These are phyloP conservation scores for Albugo laibachii DNA, from an alignment of 352 stramenopile species.

Conservation along the genomic window DNA sequence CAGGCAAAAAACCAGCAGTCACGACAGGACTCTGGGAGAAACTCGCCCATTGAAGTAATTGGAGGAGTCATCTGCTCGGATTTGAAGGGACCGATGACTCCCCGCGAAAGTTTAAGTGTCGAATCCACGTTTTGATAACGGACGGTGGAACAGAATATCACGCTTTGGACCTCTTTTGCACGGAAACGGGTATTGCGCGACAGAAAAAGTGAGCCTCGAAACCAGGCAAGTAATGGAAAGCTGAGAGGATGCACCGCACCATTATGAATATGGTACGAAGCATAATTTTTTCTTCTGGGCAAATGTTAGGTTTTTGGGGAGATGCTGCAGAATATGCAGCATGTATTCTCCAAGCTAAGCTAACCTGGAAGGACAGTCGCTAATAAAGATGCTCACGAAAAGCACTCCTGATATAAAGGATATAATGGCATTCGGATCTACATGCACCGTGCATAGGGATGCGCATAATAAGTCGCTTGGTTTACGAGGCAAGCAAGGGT, in stretches of 20 bases:
- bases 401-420: not conserved
- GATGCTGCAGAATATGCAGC: not conserved
- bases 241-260: not conserved
- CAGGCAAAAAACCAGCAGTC: not conserved
- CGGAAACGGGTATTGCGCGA: not conserved
- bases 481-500: not conserved
- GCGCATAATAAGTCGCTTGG: not conserved
- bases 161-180: not conserved
- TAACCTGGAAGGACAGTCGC: not conserved
- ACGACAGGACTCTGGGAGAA: not conserved
- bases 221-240: not conserved
- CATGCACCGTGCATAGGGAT: not conserved
- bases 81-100: not conserved
- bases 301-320: not conserved
- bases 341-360: not conserved
- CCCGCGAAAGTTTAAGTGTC: not conserved
- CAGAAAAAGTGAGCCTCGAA: not conserved
- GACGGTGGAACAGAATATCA: not conserved
- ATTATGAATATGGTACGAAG: not conserved
- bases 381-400: not conserved
- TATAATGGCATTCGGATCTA: not conserved
- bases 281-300: not conserved
- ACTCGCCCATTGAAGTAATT: not conserved
- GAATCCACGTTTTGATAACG: not conserved
- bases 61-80: not conserved